Evolutionary conservation across 768 basidiomycete species (phyloP), one percentile per base, ranked within the genome.

Genomic region (Suillus fuscotomentosus): DNA sequence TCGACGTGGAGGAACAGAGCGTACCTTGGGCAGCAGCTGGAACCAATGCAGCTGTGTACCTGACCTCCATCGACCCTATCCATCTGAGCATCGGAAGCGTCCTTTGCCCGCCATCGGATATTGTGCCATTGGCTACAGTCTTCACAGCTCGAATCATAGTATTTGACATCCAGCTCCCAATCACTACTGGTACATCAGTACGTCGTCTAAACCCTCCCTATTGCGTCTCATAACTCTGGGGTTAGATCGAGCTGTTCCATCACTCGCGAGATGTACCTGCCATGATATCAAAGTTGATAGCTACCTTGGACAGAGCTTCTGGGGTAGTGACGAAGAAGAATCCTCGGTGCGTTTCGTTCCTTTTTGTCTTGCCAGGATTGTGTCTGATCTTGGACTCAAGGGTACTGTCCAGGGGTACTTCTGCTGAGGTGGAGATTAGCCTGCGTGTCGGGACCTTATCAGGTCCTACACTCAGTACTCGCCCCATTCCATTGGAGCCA

Each of bases 211-310:
- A 20, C 3, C 7, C 10, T 13, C 17, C 20, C 42, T 39, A 31
- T 31, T 59, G 11, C 41, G 20, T 59, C 24, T 20, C 17, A 59
- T 59, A 42, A 59, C 27, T 34, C 24, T 24, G 31, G 42, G 64
- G 27, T 50, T 69, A 93, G 94, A 84, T 99, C 53, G 97, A 99
- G 74, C 79, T 99, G 13, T 99, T 94, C 78, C 94, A 97, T 72
- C 96, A 99, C 72, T 96, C 95, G 1, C 84, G 87, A 50, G 94
- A 99, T 73, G 87, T 97, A 3, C 95, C 97, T 10, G 97, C 95
- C 1, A 92, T 90, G 13, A 85, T 97, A 60, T 86, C 88, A 5
- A 94, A 90, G 69, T 81, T 99, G 36, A 75, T 92, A n/a, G 83
- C 90, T 1, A 88, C 85, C 0, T 76, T 96, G 11, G 97, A 99